Conservation (phyloP, 2,329 filamentous ascomycete species). For the Fusarium nelsonii region DNA sequence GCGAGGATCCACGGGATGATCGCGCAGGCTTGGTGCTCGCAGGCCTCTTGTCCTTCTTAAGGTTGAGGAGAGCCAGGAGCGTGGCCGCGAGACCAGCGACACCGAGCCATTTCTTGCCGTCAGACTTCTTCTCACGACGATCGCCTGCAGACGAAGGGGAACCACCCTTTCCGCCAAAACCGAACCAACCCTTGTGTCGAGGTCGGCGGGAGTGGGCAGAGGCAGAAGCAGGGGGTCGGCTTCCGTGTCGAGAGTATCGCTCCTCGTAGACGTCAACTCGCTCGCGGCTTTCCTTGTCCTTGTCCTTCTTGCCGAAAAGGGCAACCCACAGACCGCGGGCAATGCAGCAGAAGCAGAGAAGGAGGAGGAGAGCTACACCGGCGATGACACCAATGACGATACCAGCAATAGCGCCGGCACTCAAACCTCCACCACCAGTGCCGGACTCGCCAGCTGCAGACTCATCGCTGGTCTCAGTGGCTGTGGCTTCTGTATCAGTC, state of each 20-base stretch:
- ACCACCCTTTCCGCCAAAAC: slow-evolving; percentile 57
- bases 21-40: slow-evolving; percentile 54
- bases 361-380: slow-evolving; percentile 74
- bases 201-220: slow-evolving; percentile 63
- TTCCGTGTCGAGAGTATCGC: slow-evolving; percentile 65
- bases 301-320: slow-evolving; percentile 70
- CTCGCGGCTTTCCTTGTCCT: slow-evolving; percentile 59
- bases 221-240: slow-evolving; percentile 50
- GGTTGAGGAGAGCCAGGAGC: slow-evolving; percentile 65
- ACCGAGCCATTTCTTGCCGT: slow-evolving; percentile 65
- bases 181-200: slow-evolving; percentile 69
- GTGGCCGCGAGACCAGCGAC: slow-evolving; percentile 65
- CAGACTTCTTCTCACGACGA: slow-evolving; percentile 61
- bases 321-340: slow-evolving; percentile 72
- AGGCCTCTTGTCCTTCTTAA: slow-evolving; percentile 64
- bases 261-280: slow-evolving; percentile 73
- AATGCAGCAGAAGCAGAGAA: slow-evolving; percentile 82
- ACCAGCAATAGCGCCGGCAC: slow-evolving; percentile 80
- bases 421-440: slow-evolving; percentile 63
- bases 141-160: slow-evolving; percentile 54
- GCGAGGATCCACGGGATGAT: slow-evolving; percentile 58
- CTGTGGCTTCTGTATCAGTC: slow-evolving; percentile 66
- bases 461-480: slow-evolving; percentile 58
- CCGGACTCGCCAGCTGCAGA: slow-evolving; percentile 45
- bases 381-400: slow-evolving; percentile 81